Evolutionary conservation across 164 flowering plant genomes (phyloP).

Genomic region (Paratinospora sagittata): DNA sequence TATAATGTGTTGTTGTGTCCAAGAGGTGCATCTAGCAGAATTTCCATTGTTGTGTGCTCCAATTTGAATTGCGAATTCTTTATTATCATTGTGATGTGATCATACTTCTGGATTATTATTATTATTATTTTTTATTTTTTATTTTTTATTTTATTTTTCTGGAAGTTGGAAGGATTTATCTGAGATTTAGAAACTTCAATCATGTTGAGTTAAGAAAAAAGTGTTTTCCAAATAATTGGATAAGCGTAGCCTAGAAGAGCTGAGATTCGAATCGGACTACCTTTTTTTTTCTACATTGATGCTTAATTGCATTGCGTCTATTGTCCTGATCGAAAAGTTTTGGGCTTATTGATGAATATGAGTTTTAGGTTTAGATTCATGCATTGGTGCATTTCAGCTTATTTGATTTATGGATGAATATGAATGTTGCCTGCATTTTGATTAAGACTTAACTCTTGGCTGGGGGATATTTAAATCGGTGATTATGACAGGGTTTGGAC

Average conservation of each 20-base stretch:
- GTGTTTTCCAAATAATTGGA: neutral
- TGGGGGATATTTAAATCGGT: neutral
- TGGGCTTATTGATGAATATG: neutral
- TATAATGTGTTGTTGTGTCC: too few species aligned
- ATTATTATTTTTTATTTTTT: too few species aligned
- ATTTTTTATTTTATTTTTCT: neutral
- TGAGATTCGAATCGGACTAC: neutral
- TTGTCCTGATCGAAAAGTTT: neutral
- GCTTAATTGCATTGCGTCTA: neutral
- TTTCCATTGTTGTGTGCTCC: too few species aligned
- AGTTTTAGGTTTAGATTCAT: neutral
- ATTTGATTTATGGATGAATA: neutral
- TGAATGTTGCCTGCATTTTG: neutral
- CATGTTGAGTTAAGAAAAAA: neutral
- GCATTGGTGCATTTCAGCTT: neutral
- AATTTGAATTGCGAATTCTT: too few species aligned
- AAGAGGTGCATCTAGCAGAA: too few species aligned
- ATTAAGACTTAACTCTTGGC: neutral
- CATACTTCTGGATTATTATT: neutral
- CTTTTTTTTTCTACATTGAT: neutral
- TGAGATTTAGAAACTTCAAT: neutral
- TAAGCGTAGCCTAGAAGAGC: neutral
- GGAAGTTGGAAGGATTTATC: neutral
- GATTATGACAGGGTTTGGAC: constrained; percentile 26
- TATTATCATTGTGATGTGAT: too few species aligned